Evolutionary conservation across 305 asterid species (phyloP), one percentile per base, ranked within the genome.

Genomic region (Solanum hybrid): DNA sequence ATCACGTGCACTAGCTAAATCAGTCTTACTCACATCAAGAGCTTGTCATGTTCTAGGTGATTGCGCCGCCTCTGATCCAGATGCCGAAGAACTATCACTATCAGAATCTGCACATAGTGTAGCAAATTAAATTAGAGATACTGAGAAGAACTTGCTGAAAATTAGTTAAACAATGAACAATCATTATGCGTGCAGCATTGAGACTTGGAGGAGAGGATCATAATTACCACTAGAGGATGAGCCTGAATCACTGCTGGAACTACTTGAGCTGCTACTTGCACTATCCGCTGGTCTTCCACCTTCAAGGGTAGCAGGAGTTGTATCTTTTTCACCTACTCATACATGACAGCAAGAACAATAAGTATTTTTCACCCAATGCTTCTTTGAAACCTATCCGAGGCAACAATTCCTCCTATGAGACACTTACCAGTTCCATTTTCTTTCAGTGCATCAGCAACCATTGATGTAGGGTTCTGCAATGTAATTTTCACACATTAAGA

Each of bases 71-170:
- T 92, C 94, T 26, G 96, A 93, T 71, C 94, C 95, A 90, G 90
- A 86, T 22, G 93, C 95, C 32, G 95, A 93, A 71, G 94, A 92
- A 91, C 95, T 93, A 56, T 93, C 95, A 32, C 94, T 93, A 77
- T 92, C 96, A 85, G 96, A 94, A 92, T 94, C 96, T 94, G 95
- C 89, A 88, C 20, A 12, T 7, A 34, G 85, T 38, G 71, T 76
- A 75, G 71, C 72, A 37, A 32, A 71, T 6, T 29, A 38, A 79
- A 38, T 60, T 29, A 60, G 14, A 73, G 20, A 42, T 31, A 29
- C 73, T 10, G 22, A 31, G 37, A 26, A 34, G 38, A 17, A 42
- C 66, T 37, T 22, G 38, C 77, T 34, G 76, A 27, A 84, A 71
- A n/a, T 16, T 2, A 85, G 4, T 46, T 9, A 66, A 35, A 79